Evolutionary conservation across 306 rosid genomes (phyloP), one percentile per base, ranked within the genome.

Genomic region (Pyrus communis): DNA sequence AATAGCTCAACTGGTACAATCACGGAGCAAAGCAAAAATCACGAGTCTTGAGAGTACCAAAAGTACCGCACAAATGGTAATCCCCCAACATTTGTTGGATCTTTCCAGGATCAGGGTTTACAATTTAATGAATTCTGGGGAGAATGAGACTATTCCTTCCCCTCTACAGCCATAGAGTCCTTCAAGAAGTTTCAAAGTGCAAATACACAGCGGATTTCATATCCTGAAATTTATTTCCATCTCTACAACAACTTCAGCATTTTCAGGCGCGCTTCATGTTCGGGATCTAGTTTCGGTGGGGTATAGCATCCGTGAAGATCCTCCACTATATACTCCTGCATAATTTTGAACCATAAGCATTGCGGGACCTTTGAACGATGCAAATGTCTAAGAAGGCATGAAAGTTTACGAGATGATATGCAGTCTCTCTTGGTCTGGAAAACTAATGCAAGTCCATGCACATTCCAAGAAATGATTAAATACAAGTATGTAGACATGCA

Each of bases 291-390:
- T 79, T 92, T 92, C 55, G 99, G 99, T 25, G 98, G 93, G 75
- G 85, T 75, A 71, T 96, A 96, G 67, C 85, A 74, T 40, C 97
- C 98, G 25, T 80, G 85, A 78, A 92, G 97, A 82, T 96, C 98
- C 90, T 92, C 98, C 85, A 92, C 99, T 63, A 89, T 49, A 57
- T 96, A 96, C 76, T 96, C 99, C 99, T 96, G 91, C 77, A 78
- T 49, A 77, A 73, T n/a, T 67, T 72, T 52, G 1, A 45, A 49
- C n/a, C 14, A 18, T 46, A 62, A 62, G 60, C 42, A 63, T 22
- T 11, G 7, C 18, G 4, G 13, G 9, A 5, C 57, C 11, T 74
- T 28, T 43, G n/a, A 43, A 45, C 18, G 59, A 74, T 19, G 17
- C 28, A 60, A 1, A 25, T 25, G 3, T 61, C 45, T 33, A 18